Evolutionary conservation across 2,329 filamentous ascomycete genomes (phyloP).

Genomic region (Colletotrichum tabaci): DNA sequence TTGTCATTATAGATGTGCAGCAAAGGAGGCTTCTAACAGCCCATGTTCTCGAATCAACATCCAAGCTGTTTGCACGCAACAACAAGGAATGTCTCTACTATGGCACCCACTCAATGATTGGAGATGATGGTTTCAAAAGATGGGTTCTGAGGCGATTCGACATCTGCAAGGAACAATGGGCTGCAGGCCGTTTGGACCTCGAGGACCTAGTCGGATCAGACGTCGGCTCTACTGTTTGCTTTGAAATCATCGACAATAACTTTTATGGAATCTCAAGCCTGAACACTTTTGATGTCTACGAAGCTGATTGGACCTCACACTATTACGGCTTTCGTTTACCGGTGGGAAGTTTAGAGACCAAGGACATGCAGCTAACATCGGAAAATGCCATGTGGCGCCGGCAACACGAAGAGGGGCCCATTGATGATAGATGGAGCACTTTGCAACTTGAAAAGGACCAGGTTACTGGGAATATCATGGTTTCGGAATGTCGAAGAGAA

Average conservation of each 20-base stretch:
- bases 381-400: conserved; percentile 73
- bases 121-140: conserved; percentile 68
- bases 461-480: conserved; percentile 68
- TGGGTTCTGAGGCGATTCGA: conserved; percentile 74
- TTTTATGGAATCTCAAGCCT: conserved; percentile 81
- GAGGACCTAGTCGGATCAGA: conserved; percentile 74
- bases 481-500: conserved; percentile 79
- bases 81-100: conserved; percentile 74
- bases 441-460: conserved; percentile 75
- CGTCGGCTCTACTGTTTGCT: conserved; percentile 77
- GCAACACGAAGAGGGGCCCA: conserved; percentile 77
- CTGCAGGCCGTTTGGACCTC: conserved; percentile 64
- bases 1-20: conserved; percentile 66
- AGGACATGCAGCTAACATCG: conserved; percentile 56
- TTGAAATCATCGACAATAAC: conserved; percentile 76
- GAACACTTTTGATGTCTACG: conserved; percentile 72
- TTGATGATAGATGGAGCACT: conserved; percentile 82
- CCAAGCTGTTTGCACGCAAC: conserved; percentile 78
- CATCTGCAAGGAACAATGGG: conserved; percentile 58
- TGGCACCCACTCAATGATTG: conserved; percentile 72
- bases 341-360: conserved; percentile 60
- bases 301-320: conserved; percentile 77
- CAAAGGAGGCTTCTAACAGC: conserved; percentile 56
- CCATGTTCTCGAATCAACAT: conserved; percentile 59
- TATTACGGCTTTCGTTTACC: conserved; percentile 78